Percentiles rank a stretch among this genome's conserved stretches.
These are phyloP conservation scores for Warburgia ugandensis DNA, from an alignment of 164 flowering plant species.

Conservation along the genomic window DNA sequence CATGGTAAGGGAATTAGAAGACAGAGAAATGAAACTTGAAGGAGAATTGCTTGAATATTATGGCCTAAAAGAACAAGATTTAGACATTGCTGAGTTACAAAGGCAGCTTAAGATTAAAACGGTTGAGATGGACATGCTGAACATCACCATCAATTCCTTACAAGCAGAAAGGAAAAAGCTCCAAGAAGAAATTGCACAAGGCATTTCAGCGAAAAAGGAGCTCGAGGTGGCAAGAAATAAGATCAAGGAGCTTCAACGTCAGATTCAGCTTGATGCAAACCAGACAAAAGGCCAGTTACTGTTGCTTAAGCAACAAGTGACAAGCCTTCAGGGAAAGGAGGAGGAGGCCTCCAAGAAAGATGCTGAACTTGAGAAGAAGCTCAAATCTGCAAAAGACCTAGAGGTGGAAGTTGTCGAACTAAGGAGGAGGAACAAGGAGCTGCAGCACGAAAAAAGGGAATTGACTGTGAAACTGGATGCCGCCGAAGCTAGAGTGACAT, in stretches of 20 bases:
- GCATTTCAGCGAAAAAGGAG: constrained; percentile 50
- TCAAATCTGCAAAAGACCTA: constrained; percentile 67
- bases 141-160: constrained; percentile 66
- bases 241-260: constrained; percentile 85
- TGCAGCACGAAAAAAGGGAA: constrained; percentile 92
- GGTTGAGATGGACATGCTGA: constrained; percentile 82
- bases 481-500: constrained; percentile 56
- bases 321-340: constrained; percentile 71
- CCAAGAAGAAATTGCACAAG: constrained; percentile 62
- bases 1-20: constrained; percentile 83
- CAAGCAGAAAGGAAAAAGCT: constrained; percentile 90
- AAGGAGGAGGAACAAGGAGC: constrained; percentile 82
- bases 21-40: constrained; percentile 88
- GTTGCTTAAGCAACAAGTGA: constrained; percentile 86
- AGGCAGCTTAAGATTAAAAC: constrained; percentile 88
- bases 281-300: constrained; percentile 85
- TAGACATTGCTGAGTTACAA: constrained; percentile 63
- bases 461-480: constrained; percentile 64
- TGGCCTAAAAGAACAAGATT: constrained; percentile 90
- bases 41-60: constrained; percentile 93
- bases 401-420: constrained; percentile 83
- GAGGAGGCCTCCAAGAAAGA: constrained; percentile 72
- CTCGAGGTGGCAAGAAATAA: constrained; percentile 73
- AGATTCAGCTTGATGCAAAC: constrained; percentile 85
- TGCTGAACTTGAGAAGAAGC: constrained; percentile 63